phyloP scores from a whole-genome alignment of 352 stramenopile species.

The Lagenidium giganteum region DNA sequence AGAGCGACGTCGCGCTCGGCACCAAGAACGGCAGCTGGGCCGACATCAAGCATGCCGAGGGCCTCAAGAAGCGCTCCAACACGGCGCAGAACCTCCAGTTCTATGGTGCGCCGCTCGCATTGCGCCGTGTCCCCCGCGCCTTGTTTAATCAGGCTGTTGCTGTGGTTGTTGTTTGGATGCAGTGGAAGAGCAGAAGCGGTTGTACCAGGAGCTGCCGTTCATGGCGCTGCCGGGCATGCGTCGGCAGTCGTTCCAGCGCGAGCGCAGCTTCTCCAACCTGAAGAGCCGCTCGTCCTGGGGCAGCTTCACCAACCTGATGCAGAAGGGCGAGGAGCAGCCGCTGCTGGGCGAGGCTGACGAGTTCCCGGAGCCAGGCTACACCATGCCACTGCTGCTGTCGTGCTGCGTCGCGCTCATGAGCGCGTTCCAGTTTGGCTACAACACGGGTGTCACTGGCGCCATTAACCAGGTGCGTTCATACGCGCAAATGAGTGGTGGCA shows the following conservation, averaged over 20 bases:
- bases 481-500: slow-evolving; percentile 8
- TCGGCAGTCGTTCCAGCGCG: slow-evolving; percentile 64
- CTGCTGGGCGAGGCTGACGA: neutral
- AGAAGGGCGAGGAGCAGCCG: slow-evolving; percentile 15
- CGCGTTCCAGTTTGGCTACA: slow-evolving; percentile 63
- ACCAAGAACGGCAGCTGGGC: slow-evolving; percentile 56
- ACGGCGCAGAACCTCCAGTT: slow-evolving; percentile 76
- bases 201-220: slow-evolving; percentile 73
- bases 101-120: slow-evolving; percentile 56
- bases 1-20: slow-evolving; percentile 61
- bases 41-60: slow-evolving; percentile 60
- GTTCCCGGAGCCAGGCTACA: slow-evolving; percentile 16
- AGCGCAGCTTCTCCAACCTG: slow-evolving; percentile 66
- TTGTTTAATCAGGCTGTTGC: neutral
- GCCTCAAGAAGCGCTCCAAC: slow-evolving; percentile 73
- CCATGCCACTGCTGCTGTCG: slow-evolving; percentile 15
- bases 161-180: too few relatives aligned
- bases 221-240: slow-evolving; percentile 67
- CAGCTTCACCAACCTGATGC: slow-evolving; percentile 46
- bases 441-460: slow-evolving; percentile 61
- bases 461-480: slow-evolving; percentile 35
- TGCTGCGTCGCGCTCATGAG: slow-evolving; percentile 17
- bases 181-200: slow-evolving; percentile 68
- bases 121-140: too few relatives aligned
- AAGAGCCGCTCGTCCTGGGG: slow-evolving; percentile 56